Base-by-base conservation (phyloP, 164 flowering plant species). In the Umbilicus rupestris region DNA sequence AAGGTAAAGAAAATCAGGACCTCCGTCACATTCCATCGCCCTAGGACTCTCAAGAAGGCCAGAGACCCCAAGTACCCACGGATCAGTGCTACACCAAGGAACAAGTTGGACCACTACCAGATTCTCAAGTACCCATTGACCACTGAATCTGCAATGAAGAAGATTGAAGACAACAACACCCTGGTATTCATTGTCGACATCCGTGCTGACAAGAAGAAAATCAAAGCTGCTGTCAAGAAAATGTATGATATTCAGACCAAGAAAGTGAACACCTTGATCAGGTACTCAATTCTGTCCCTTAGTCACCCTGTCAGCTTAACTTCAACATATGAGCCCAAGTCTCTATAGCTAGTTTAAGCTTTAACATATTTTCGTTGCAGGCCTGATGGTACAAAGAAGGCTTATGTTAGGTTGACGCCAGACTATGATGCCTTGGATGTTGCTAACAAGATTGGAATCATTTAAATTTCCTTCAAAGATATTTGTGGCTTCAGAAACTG, bases 351-450 rank as follows among this genome's bases (percentile, higher is more conserved):
- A 7, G 7, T 35, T 35, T 35, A 35, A 35, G 7, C 37, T 35
- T 14, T 3, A 9, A 41, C 44, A 41, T 28, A 28, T 26, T 28
- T 28, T 28, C 19, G 2, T 28, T 16, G 16, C 33, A 55, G 60
- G 60, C 60, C 60, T 26, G 60, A 55, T 28, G 60, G 60, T 55
- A 55, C 60, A 3, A 55, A 55, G 60, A 55, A 55, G 35, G 60
- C 60, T 3, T 55, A 55, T 28, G 60, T 55, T 1, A 55, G 60
- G 60, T 28, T 55, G 60, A 55, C 60, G 5, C 60, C 60, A 28
- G 60, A 55, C 19, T 55, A 55, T 4, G 60, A 55, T 55, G 60
- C 60, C 6, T 16, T 55, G 31, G 60, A 55, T 29, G 60, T 55
- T 55, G 60, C 60, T 5, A 55, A 55, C 60, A 55, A 55, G 33